Base-by-base conservation (phyloP, 2,329 filamentous ascomycete genomes). In the Cladosporium austrohemisphaericum region DNA sequence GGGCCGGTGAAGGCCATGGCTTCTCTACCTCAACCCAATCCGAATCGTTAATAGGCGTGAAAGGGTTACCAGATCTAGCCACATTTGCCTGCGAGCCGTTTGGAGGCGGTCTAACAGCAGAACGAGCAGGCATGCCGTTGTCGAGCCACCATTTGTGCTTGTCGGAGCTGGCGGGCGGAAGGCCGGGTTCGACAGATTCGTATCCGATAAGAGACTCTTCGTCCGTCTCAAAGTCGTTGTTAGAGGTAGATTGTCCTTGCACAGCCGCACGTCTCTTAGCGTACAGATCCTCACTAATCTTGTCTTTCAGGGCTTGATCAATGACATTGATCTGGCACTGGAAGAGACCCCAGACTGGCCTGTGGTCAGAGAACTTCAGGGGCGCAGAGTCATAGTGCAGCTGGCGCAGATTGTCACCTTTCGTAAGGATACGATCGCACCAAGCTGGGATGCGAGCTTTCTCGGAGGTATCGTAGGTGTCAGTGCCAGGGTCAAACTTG, bases 361-460 rank as follows among this genome's bases (percentile, higher is more conserved):
- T 81, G 67, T 98, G 93, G 63, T 98, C 93, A 0, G 93, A 98
- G 65, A 97, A 95, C 10, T 79, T 81, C 28, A 98, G 74, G 23
- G 88, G 84, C 3, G 91, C 90, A 46, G 81, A 85, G 61, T 88
- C 81, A 68, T 98, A 98, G 25, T 86, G 79, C 9, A 86, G 74
- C 65, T 97, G 93, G 33, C 84, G 83, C 28, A 98, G 77, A 58
- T 89, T 91, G 52, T 80, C 74, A 6, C 93, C 93, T 70, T 91
- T 94, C 52, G 88, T 85, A 7, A 98, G 72, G 37, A 98, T 86
- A 29, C 93, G 86, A 68, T 98, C 93, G 53, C 91, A 96, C 93
- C 93, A 98, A 1, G 93, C 93, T 2, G 93, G 93, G 54, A 97
- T 96, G 13, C 93, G 84, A 48, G 85, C 83, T 67, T 98, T 98